Percentiles rank a stretch among this genome's conserved stretches.
Conservation (phyloP, 345 rosid species). For the Cardamine occulta region DNA sequence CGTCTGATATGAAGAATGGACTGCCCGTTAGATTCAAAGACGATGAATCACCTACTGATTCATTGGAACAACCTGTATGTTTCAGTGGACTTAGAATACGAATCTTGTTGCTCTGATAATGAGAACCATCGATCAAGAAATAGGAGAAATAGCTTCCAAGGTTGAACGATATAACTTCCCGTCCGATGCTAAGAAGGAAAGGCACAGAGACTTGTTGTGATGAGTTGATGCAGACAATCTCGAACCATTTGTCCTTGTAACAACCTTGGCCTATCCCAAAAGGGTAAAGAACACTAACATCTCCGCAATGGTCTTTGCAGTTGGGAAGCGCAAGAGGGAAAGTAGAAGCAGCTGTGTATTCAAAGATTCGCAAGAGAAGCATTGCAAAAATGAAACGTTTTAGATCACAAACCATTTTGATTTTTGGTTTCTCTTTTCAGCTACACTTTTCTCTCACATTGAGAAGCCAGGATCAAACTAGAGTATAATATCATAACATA, state of each 20-base stretch:
- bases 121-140: neutral
- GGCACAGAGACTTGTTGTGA: slow-evolving; percentile 6
- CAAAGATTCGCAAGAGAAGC: neutral
- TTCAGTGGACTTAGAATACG: too few relatives aligned
- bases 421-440: neutral
- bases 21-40: too few relatives aligned
- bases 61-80: too few relatives aligned
- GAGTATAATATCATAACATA: neutral
- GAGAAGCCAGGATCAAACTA: neutral
- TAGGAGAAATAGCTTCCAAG: neutral
- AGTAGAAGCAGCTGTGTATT: neutral
- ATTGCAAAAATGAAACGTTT: slow-evolving; percentile 6
- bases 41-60: too few relatives aligned
- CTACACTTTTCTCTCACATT: too few relatives aligned
- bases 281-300: slow-evolving; percentile 49
- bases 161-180: slow-evolving; percentile 18
- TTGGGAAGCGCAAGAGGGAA: slow-evolving; percentile 20
- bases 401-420: slow-evolving; percentile 10
- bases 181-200: neutral
- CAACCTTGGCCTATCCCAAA: slow-evolving; percentile 47
- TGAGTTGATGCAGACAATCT: slow-evolving; percentile 26
- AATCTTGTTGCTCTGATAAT: neutral
- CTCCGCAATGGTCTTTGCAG: slow-evolving; percentile 45
- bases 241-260: slow-evolving; percentile 19
- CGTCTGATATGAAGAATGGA: too few relatives aligned